A percentile compares a stretch with the other conserved stretches of the same genome.
phyloP scores from a whole-genome alignment of 23 red algal genomes.

The Chondrus crispus region DNA sequence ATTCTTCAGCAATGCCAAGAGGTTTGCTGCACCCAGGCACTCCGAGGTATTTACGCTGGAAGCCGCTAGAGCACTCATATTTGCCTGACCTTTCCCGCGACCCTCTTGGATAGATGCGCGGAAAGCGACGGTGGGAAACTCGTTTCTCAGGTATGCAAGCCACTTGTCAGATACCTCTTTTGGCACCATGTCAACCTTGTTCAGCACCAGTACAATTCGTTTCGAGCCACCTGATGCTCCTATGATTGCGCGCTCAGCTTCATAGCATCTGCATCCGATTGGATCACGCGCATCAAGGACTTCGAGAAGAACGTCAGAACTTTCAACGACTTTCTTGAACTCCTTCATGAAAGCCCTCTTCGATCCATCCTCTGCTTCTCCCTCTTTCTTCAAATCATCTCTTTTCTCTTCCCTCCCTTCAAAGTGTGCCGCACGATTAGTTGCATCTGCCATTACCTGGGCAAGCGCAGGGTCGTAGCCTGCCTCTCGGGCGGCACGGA shows the following conservation, averaged over 20 bases:
- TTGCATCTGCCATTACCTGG: conserved; percentile 32
- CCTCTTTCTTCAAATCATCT: background rate
- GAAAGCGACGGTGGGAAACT: conserved; percentile 82
- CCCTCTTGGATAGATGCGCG: conserved; percentile 62
- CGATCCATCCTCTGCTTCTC: conserved; percentile 1
- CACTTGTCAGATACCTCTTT: conserved; percentile 70
- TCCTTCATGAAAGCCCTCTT: conserved; percentile 78
- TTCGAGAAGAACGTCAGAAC: conserved; percentile 84
- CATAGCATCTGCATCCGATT: conserved; percentile 74
- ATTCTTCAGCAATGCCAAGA: conserved; percentile 75
- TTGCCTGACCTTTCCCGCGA: conserved; percentile 50
- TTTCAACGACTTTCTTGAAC: conserved; percentile 80
- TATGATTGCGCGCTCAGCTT: conserved; percentile 76
- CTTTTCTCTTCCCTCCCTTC: background rate
- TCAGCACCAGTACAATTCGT: conserved; percentile 86
- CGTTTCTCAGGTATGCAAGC: conserved; percentile 80
- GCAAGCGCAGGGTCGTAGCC: conserved; percentile 40
- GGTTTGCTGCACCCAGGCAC: conserved; percentile 40
- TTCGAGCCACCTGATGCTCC: conserved; percentile 69
- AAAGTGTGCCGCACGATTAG: conserved; percentile 14
- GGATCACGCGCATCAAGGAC: conserved; percentile 97
- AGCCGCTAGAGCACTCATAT: conserved; percentile 42
- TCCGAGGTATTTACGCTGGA: conserved; percentile 38
- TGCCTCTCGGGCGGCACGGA: background rate
- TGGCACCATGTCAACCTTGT: conserved; percentile 97